Evolutionary conservation across 768 basidiomycete species (phyloP), one percentile per base, ranked within the genome.

Genomic region (Lactarius sanguifluus): DNA sequence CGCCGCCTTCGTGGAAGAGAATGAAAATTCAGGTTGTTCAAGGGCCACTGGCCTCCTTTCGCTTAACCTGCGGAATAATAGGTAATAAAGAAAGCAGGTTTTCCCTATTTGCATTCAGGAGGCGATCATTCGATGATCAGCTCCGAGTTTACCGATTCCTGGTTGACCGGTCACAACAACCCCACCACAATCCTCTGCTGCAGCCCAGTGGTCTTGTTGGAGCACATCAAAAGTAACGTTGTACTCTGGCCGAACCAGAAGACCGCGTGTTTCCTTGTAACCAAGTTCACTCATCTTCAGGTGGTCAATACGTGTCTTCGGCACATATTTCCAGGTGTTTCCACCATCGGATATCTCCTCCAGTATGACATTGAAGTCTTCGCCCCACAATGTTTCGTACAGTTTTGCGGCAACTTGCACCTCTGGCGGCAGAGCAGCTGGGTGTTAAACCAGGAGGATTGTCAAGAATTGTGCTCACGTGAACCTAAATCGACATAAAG

Each of bases 201-300:
- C 20, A n/a, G 20, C 4, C n/a, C n/a, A 0, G 9, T n/a, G 7
- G 10, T n/a, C 18, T 38, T 38, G 0, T 32, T 32, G 1, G 20
- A 45, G 20, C 45, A 9, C 2, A 20, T 3, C 20, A 1, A 20
- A n/a, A 45, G 45, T 9, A n/a, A 20, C 9, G 8, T 45, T n/a
- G 4, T n/a, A 45, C 9, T 45, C 43, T 45, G 20, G 20, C 4
- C 45, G 2, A 20, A 45, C 8, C 8, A 45, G 20, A 45, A 45
- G 45, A 45, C 20, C 18, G 2, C 36, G 12, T 9, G 7, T 4
- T 45, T 45, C 45, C 9, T n/a, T 8, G 45, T 45, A 45, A 20
- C 45, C 45, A n/a, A 45, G 45, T 6, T 9, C 7, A 0, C 8
- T n/a, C 18, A 45, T 45, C 20, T 10, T 18, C 45, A n/a, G n/a